Conservation (phyloP, 441 rosid genomes). For the Jatropha podagrica region DNA sequence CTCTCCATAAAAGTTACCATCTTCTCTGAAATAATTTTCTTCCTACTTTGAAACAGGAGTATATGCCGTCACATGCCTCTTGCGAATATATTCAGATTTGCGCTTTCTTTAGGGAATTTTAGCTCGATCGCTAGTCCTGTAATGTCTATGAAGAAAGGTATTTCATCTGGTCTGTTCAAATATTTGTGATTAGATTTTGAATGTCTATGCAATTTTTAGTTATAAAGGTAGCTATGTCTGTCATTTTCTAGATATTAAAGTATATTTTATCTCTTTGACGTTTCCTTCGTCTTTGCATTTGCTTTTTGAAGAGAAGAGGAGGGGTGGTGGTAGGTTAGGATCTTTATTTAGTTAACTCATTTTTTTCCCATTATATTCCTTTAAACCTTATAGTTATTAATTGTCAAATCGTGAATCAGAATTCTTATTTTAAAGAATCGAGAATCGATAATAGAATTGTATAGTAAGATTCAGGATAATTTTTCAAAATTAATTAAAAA, state of each 20-base stretch:
- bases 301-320: too few species aligned
- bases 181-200: conserved; percentile 6
- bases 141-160: conserved; percentile 49
- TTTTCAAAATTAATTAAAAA: too few species aligned
- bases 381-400: not conserved
- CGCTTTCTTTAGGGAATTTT: conserved; percentile 39
- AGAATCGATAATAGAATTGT: too few species aligned
- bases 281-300: not conserved
- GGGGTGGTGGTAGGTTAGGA: too few species aligned
- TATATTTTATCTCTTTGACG: not conserved
- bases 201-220: not conserved
- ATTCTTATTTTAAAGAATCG: too few species aligned
- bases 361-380: not conserved
- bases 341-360: not conserved
- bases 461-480: too few species aligned
- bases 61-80: conserved; percentile 34
- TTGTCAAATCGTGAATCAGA: too few species aligned
- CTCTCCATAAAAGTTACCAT: not conserved
- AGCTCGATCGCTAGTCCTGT: conserved; percentile 33
- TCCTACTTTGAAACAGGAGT: conserved; percentile 41
- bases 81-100: conserved; percentile 35
- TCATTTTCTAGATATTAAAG: not conserved
- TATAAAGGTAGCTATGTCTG: not conserved
- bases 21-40: not conserved
- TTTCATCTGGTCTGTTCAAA: not conserved